phyloP scores from a whole-genome alignment of 306 rosid genomes.

The Vachellia pachyceras region DNA sequence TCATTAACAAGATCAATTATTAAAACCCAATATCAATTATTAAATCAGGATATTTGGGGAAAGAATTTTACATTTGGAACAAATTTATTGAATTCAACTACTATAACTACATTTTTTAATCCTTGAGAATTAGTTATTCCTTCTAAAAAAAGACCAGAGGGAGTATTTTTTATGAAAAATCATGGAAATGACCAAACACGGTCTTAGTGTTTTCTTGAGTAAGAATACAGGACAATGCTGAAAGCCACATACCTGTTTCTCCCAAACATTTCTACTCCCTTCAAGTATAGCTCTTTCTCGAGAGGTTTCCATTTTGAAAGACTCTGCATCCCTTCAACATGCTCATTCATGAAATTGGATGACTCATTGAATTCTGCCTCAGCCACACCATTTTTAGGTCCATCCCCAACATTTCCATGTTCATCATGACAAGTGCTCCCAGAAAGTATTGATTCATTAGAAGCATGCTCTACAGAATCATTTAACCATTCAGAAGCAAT shows the following conservation, averaged over 20 bases:
- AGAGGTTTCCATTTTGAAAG: constrained; percentile 77
- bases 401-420: constrained; percentile 45
- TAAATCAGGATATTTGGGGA: no score
- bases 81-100: neutral
- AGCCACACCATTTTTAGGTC: constrained; percentile 43
- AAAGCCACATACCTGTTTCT: constrained; percentile 71
- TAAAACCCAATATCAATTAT: neutral
- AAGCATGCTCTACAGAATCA: constrained; percentile 44
- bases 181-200: neutral
- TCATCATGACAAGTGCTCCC: constrained; percentile 53
- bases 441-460: constrained; percentile 46
- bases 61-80: no score
- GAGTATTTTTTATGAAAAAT: neutral
- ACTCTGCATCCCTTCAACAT: constrained; percentile 46
- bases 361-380: constrained; percentile 48
- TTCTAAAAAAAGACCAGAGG: neutral
- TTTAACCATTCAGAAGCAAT: constrained; percentile 34
- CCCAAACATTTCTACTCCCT: constrained; percentile 96
- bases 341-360: constrained; percentile 44
- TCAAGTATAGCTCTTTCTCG: constrained; percentile 87
- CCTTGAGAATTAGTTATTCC: neutral
- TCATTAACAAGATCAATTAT: neutral
- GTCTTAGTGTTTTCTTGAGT: neutral
- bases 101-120: neutral
- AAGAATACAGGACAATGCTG: constrained; percentile 10